Conservation (phyloP, 176 grass and related monocot genomes). For the Guadua angustifolia region DNA sequence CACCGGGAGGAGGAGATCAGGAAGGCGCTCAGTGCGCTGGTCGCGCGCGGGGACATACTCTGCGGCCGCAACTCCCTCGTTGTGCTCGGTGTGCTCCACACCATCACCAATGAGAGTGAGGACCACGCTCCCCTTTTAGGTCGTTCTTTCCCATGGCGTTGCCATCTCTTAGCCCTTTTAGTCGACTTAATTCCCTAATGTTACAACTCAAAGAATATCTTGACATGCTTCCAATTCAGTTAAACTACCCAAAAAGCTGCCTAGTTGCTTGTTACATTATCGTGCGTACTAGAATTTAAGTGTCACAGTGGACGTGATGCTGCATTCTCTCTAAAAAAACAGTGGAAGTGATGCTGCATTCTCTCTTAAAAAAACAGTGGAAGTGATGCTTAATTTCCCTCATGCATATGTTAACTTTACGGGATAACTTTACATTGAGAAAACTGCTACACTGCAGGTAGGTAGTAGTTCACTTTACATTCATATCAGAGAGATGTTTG, state of each 20-base stretch:
- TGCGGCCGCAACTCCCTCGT: slow-evolving; percentile 55
- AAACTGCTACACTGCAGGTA: too few species aligned
- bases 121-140: slow-evolving; percentile 5
- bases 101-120: slow-evolving; percentile 66
- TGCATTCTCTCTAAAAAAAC: too few species aligned
- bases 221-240: neutral
- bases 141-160: slow-evolving; percentile 7
- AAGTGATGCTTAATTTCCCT: neutral
- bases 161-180: neutral
- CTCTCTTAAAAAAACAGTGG: too few species aligned
- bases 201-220: neutral
- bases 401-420: neutral
- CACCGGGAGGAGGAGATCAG: slow-evolving; percentile 61
- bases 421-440: neutral
- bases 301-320: neutral
- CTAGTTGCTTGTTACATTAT: neutral
- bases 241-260: too few species aligned
- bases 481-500: neutral
- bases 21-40: slow-evolving; percentile 33
- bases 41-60: slow-evolving; percentile 53
- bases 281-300: neutral
- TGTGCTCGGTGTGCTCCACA: slow-evolving; percentile 69
- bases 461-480: neutral
- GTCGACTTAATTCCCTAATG: neutral
- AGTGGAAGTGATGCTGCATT: neutral